A percentile compares a stretch with the other conserved stretches of the same genome.
Evolutionary conservation across 1,284 basidiomycete genomes (phyloP).

Genomic region (Athelia sp.): DNA sequence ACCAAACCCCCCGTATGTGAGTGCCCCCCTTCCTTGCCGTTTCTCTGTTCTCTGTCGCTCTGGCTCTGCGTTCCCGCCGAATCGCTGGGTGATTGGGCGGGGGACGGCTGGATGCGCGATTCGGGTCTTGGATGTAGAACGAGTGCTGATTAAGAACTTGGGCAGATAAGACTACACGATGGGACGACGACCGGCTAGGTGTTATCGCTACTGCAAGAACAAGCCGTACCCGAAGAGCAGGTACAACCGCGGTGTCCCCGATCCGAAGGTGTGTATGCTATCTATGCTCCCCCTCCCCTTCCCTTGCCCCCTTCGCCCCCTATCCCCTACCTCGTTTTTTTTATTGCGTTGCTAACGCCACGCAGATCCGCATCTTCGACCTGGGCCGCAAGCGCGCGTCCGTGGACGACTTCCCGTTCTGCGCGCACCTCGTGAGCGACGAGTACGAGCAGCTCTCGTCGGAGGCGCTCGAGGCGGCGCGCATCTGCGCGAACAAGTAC

Average conservation of each 20-base stretch:
- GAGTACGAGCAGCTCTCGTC: slow-evolving; percentile 98
- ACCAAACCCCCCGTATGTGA: too few species aligned
- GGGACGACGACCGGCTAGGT: slow-evolving; percentile 95
- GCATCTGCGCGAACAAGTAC: slow-evolving; percentile 99
- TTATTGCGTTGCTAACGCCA: too few species aligned
- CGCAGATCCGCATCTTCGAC: slow-evolving; percentile 88
- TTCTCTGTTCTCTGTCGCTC: too few species aligned
- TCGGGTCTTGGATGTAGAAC: not conserved
- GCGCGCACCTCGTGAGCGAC: slow-evolving; percentile 94
- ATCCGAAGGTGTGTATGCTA: slow-evolving; percentile 91
- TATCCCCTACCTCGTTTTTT: too few species aligned
- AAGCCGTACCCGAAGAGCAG: slow-evolving; percentile 93
- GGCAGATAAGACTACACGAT: slow-evolving; percentile 38
- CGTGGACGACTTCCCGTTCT: slow-evolving; percentile 97
- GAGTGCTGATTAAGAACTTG: slow-evolving; percentile 1
- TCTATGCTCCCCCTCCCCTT: too few species aligned
- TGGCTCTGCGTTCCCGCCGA: too few species aligned
- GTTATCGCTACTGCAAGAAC: slow-evolving; percentile 99
- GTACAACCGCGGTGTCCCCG: slow-evolving; percentile 98
- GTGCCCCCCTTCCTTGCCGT: too few species aligned
- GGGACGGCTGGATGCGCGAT: too few species aligned
- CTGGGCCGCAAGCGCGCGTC: slow-evolving; percentile 93
- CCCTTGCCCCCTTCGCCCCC: too few species aligned
- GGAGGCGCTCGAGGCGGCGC: slow-evolving; percentile 96
- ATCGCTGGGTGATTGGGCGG: too few species aligned